phyloP scores from a whole-genome alignment of 768 basidiomycete species.

The Tylopilus rubrobrunneus region DNA sequence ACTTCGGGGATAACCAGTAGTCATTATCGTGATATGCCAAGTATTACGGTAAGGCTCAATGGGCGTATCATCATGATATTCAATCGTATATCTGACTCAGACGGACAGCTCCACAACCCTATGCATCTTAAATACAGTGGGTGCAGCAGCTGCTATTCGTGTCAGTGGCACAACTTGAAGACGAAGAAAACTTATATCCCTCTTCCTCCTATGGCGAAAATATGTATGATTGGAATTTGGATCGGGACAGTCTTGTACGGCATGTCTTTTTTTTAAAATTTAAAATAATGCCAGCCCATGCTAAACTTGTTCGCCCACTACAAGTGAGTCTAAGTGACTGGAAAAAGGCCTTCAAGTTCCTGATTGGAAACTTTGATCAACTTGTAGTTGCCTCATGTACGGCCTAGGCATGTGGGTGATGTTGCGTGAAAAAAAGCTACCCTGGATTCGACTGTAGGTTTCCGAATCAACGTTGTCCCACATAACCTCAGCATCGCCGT shows the following conservation, averaged over 20 bases:
- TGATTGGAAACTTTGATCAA: neutral
- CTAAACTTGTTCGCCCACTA: neutral
- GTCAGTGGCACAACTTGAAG: too few relatives aligned
- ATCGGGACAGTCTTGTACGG: neutral
- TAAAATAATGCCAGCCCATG: neutral
- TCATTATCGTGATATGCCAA: too few relatives aligned
- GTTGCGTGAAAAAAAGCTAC: neutral
- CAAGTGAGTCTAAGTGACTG: neutral
- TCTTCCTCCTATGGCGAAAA: neutral
- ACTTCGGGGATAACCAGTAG: too few relatives aligned
- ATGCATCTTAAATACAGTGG: too few relatives aligned
- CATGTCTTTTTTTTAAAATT: neutral
- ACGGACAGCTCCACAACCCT: too few relatives aligned
- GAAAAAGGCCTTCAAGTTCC: too few relatives aligned
- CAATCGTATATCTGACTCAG: too few relatives aligned
- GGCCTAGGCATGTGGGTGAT: neutral
- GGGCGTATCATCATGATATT: too few relatives aligned
- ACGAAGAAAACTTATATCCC: too few relatives aligned
- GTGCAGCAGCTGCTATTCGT: too few relatives aligned
- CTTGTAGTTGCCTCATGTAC: neutral
- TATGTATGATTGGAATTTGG: neutral
- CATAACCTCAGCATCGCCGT: neutral
- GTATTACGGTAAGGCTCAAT: too few relatives aligned
- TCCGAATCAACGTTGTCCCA: neutral
- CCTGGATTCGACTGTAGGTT: neutral